Evolutionary conservation across 495 filamentous ascomycete genomes (phyloP), one percentile per base, ranked within the genome.

Genomic region (Hyphodiscus hymeniophilus): DNA sequence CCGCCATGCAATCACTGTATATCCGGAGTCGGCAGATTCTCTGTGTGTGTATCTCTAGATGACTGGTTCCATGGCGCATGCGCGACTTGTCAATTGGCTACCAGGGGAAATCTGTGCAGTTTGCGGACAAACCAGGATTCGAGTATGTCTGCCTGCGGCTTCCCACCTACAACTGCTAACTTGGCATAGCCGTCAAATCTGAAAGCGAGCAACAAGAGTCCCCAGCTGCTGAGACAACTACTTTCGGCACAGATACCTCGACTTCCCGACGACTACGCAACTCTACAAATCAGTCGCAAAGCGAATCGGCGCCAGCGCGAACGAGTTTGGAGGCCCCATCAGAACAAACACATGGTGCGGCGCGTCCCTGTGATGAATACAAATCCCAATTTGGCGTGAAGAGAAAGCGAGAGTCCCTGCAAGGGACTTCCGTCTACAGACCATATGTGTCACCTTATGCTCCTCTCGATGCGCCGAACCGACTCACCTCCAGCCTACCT

Each of bases 61-160:
- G 42, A 35, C n/a, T 57, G 50, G 47, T 54, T 57, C 30, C 16
- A 34, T 18, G 50, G 50, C 0, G 50, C 55, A 21, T 57, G 55
- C 40, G 42, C 50, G 12, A 57, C 55, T 13, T 57, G 55, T 33
- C 50, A 57, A 18, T 50, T 57, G 55, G 47, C 22, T 6, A 44
- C 46, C 3, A 53, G 50, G 21, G 55, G 50, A 10, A 53, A 57
- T 45, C 11, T 36, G n/a, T 57, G 55, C 34, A 50, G 41, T 41
- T 21, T 57, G 12, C 50, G 55, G 38, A 30, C 17, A 24, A 44
- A 11, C 22, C 42, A 34, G 17, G 34, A 28, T 12, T 24, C 10
- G 21, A 41, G 54, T 48, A 30, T 38, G 48, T 31, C 41, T 6
- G 16, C 17, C 5, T 12, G 13, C 38, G 34, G 28, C 17, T 20